These are phyloP conservation scores for Sugiyamaella americana DNA, from an alignment of 805 yeast genomes.

Conservation along the genomic window DNA sequence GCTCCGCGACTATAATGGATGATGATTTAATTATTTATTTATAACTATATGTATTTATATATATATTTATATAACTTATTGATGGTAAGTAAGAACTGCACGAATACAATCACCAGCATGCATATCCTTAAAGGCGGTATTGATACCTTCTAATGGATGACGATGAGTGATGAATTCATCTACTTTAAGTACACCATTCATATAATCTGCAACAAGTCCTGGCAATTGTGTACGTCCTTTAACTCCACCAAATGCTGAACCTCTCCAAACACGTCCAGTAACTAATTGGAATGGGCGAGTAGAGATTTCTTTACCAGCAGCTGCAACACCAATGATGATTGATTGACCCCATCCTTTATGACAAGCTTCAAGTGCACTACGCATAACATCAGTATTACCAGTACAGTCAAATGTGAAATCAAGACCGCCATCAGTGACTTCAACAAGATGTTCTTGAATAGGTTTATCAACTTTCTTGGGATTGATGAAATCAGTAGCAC, in stretches of 20 bases:
- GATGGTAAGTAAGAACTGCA: slow-evolving; percentile 52
- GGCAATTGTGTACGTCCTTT: slow-evolving; percentile 97
- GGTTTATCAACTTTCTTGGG: slow-evolving; percentile 67
- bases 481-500: slow-evolving; percentile 93
- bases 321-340: slow-evolving; percentile 94
- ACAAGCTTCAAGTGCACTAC: slow-evolving; percentile 92
- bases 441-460: slow-evolving; percentile 75
- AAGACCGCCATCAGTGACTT: slow-evolving; percentile 93
- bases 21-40: too few relatives aligned
- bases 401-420: slow-evolving; percentile 98
- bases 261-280: slow-evolving; percentile 98
- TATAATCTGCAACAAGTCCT: slow-evolving; percentile 77
- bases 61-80: neutral
- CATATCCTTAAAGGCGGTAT: slow-evolving; percentile 89
- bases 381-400: slow-evolving; percentile 93
- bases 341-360: slow-evolving; percentile 99
- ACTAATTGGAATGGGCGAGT: slow-evolving; percentile 99
- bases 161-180: slow-evolving; percentile 94
- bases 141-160: slow-evolving; percentile 70
- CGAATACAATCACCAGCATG: slow-evolving; percentile 91
- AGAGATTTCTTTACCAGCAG: slow-evolving; percentile 93
- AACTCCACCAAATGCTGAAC: slow-evolving; percentile 99
- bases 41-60: too few relatives aligned
- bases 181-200: slow-evolving; percentile 74
- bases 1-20: too few relatives aligned